Base-by-base conservation (phyloP, 2,329 filamentous ascomycete species). In the Penicillium sp. region DNA sequence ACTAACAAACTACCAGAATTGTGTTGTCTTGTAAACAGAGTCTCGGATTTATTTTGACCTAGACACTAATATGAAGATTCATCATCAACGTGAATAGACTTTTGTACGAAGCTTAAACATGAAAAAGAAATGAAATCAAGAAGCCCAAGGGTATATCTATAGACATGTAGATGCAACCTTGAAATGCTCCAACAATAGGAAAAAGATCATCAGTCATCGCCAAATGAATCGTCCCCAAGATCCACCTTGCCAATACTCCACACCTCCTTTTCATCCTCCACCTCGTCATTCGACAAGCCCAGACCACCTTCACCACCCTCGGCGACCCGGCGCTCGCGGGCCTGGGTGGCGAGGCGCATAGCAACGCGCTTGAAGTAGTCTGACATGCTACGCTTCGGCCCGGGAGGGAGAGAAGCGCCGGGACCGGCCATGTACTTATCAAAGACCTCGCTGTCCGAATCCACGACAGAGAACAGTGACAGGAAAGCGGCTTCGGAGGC, bases 281-380 rank as follows among this genome's bases (percentile, higher is more conserved):
- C 81, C 80, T 99, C 95, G 76, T 99, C 95, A 73, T 91, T 93
- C 37, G 89, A 91, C 70, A 99, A 76, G 0, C 93, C 93, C 53
- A 98, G 75, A 0, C 93, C 92, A 51, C 93, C 93, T 60, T 89
- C 85, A 7, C 94, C 95, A 63, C 93, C 94, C 75, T 97, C 93
- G 0, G 95, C 95, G 68, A 97, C 93, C 72, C 87, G 90, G 69
- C 95, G 85, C 80, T 99, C 95, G 64, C 92, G 85, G 1, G 91
- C 93, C 76, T 98, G 95, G 19, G 82, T 85, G n/a, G 91, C 94
- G 22, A 98, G 80, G 68, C 93, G 86, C 71, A 94, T 77, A 1
- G 92, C 92, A 65, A 99, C 91, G 45, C 95, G 84, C 83, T 97
- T 97, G 81, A 98, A 98, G 80, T 99, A 99, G 76, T 99, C 95